A percentile compares a stretch with the other conserved stretches of the same genome.
phyloP scores from a whole-genome alignment of 2,329 filamentous ascomycete genomes.

The Hymenoscyphus repandus region DNA sequence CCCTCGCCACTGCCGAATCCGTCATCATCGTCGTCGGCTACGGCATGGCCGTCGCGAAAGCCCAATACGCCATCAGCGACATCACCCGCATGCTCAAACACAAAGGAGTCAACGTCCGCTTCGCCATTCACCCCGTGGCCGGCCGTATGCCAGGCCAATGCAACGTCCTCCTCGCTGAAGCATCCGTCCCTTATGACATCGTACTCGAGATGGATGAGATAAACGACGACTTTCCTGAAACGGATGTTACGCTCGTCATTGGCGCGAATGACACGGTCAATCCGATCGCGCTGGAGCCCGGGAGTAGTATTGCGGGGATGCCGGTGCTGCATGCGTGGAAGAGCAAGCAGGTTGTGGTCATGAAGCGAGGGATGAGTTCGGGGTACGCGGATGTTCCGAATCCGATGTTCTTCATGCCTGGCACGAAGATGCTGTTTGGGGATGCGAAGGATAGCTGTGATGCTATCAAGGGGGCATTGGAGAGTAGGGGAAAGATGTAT shows the following conservation, averaged over 20 bases:
- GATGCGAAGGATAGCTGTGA: constrained; percentile 83
- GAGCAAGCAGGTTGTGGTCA: constrained; percentile 86
- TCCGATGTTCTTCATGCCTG: constrained; percentile 89
- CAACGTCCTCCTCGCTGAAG: constrained; percentile 85
- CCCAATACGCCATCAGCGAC: constrained; percentile 83
- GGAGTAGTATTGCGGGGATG: constrained; percentile 85
- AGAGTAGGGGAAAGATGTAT: constrained; percentile 21
- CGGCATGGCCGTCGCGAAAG: constrained; percentile 91
- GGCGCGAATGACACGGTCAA: constrained; percentile 93
- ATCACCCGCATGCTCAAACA: constrained; percentile 70
- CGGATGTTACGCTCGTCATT: constrained; percentile 82
- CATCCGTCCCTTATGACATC: constrained; percentile 84
- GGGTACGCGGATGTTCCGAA: constrained; percentile 69
- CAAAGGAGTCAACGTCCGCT: constrained; percentile 75
- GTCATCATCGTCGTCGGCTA: constrained; percentile 85
- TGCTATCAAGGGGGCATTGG: constrained; percentile 34
- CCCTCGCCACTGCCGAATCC: constrained; percentile 68
- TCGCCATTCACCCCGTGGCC: constrained; percentile 85
- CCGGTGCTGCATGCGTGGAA: constrained; percentile 90
- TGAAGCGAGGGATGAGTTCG: constrained; percentile 74
- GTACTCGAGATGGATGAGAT: constrained; percentile 96
- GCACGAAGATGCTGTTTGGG: constrained; percentile 86
- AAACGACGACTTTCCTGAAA: constrained; percentile 84
- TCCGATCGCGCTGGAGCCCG: constrained; percentile 78
- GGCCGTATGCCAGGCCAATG: constrained; percentile 92